Conservation (phyloP, 371 early-diverging fungal species). For the Apophysomyces trapeziformis region DNA sequence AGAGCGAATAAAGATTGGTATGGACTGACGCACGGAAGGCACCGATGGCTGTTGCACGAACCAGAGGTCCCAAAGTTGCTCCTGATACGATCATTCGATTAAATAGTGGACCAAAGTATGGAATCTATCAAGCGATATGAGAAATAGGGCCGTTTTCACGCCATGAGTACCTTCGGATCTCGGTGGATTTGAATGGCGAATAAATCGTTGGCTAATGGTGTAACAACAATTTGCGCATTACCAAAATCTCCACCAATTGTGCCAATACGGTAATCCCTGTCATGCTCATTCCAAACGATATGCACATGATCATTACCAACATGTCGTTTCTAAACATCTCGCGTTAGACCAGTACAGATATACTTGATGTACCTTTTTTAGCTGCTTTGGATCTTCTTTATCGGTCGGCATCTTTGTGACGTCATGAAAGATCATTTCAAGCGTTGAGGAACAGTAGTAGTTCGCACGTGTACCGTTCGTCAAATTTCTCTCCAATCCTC, state of each 20-base stretch:
- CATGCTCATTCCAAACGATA: constrained; percentile 95
- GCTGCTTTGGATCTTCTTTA: constrained; percentile 74
- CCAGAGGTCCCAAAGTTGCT: constrained; percentile 76
- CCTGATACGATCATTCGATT: constrained; percentile 82
- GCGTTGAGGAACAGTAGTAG: constrained; percentile 81
- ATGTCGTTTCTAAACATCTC: constrained; percentile 83
- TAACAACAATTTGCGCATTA: constrained; percentile 90
- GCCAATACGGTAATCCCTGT: constrained; percentile 77
- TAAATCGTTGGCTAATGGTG: constrained; percentile 73
- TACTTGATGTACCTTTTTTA: constrained; percentile 81
- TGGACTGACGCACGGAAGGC: constrained; percentile 63
- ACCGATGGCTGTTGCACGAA: constrained; percentile 84
- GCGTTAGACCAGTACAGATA: neutral
- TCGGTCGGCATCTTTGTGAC: constrained; percentile 90
- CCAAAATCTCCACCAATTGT: constrained; percentile 98
- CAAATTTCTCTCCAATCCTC: constrained; percentile 82
- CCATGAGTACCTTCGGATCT: constrained; percentile 64
- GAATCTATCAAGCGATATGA: constrained; percentile 43
- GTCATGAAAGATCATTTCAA: constrained; percentile 94
- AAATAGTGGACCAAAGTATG: constrained; percentile 86
- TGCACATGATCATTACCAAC: constrained; percentile 98
- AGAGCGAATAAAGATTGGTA: constrained; percentile 52
- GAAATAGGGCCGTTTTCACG: neutral
- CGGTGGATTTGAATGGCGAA: constrained; percentile 77
- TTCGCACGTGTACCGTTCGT: constrained; percentile 80